phyloP scores from a whole-genome alignment of 768 basidiomycete genomes.

The Sporobolomyces pararoseus region DNA sequence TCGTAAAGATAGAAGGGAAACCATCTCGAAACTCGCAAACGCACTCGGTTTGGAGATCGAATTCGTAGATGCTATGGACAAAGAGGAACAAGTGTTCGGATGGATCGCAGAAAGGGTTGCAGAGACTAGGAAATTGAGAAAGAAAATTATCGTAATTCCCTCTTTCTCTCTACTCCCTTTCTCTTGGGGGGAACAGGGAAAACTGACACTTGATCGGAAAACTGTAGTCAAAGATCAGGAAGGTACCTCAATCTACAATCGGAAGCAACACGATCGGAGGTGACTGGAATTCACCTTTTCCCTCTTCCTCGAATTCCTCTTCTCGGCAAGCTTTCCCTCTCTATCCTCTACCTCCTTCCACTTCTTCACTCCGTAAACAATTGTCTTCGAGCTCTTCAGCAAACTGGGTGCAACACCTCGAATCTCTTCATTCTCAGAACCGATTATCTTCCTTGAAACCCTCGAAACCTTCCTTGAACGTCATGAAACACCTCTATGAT shows the following conservation, averaged over 20 bases:
- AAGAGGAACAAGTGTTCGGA: constrained; percentile 36
- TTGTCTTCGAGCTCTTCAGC: not conserved
- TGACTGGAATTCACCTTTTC: constrained; percentile 26
- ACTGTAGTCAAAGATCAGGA: constrained; percentile 10
- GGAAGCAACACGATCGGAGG: constrained; percentile 16
- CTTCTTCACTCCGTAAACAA: not conserved
- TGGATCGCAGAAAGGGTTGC: constrained; percentile 46
- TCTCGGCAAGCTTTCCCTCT: constrained; percentile 17
- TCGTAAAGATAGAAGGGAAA: constrained; percentile 40
- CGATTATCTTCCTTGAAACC: not conserved
- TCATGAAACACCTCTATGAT: constrained; percentile 36
- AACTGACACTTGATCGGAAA: not conserved
- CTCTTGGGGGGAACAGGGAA: no score
- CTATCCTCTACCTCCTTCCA: not conserved
- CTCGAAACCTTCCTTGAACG: constrained; percentile 4
- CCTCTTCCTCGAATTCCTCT: not conserved
- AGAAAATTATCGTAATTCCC: constrained; percentile 18
- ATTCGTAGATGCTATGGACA: constrained; percentile 45
- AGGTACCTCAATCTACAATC: not conserved
- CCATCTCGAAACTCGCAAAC: constrained; percentile 42
- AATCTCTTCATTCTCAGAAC: constrained; percentile 4
- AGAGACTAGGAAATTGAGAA: constrained; percentile 24
- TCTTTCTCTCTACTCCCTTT: not conserved
- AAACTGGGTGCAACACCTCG: constrained; percentile 45
- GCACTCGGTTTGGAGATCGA: constrained; percentile 43